These are phyloP conservation scores for Geotrichum reessii DNA, from an alignment of 1,139 yeast genomes.

Conservation along the genomic window DNA sequence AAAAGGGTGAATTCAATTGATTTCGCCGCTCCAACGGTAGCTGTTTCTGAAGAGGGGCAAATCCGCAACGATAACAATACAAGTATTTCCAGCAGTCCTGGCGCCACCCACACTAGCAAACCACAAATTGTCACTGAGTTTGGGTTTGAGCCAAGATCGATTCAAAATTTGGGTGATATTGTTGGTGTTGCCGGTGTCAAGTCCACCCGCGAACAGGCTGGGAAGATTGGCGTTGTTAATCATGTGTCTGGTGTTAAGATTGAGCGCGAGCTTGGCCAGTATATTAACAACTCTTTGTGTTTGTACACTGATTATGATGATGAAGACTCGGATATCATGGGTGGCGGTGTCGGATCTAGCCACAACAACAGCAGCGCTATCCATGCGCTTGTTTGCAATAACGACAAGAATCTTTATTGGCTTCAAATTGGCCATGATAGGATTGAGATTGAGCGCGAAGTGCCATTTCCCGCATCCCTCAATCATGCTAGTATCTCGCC, in stretches of 20 bases:
- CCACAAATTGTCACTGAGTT: constrained; percentile 42
- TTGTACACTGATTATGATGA: constrained; percentile 40
- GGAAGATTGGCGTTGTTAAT: constrained; percentile 17
- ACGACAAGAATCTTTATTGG: constrained; percentile 66
- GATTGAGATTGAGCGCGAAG: constrained; percentile 38
- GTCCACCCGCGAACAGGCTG: constrained; percentile 33
- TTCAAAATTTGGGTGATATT: constrained; percentile 53
- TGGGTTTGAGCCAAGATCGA: constrained; percentile 62
- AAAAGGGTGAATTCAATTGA: constrained; percentile 44
- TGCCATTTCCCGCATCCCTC: constrained; percentile 48
- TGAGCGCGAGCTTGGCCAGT: constrained; percentile 58
- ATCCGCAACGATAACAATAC: not conserved
- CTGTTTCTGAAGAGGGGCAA: not conserved
- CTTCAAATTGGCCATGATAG: constrained; percentile 53
- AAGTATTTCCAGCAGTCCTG: not conserved
- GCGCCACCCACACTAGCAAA: constrained; percentile 31
- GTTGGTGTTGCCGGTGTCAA: constrained; percentile 70
- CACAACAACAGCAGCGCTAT: constrained; percentile 21
- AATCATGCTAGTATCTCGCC: constrained; percentile 60
- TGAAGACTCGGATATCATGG: not conserved
- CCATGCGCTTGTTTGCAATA: constrained; percentile 68
- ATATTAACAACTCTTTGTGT: constrained; percentile 78
- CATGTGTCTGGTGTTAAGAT: constrained; percentile 41
- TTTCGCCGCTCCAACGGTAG: constrained; percentile 24
- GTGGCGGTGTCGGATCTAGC: not conserved